Evolutionary conservation across 2,329 filamentous ascomycete species (phyloP), one percentile per base, ranked within the genome.

Genomic region (Zelopaecilomyces penicillatus): DNA sequence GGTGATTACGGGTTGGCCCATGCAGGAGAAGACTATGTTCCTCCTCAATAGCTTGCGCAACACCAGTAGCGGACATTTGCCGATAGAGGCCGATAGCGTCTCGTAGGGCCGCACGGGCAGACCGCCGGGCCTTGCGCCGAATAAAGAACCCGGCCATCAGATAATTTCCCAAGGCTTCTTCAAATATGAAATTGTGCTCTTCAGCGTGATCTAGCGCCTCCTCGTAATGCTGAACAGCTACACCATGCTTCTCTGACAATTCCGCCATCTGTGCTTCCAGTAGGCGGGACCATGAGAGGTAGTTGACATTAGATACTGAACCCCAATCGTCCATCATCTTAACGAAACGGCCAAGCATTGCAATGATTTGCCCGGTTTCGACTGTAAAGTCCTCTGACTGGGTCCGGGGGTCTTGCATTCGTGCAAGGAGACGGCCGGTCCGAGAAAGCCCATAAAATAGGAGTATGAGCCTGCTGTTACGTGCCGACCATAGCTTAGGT

Each of bases 111-210:
- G 80, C 75, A 43, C 82, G 75, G 28, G 85, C 86, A 32, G 83
- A 82, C 49, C 86, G 69, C 34, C 78, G 73, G 4, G 83, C 81
- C 9, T 76, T 75, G 49, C 75, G 72, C 10, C 85, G 72, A 43
- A 86, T 69, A 49, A 88, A 78, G 57, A 80, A 82, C 7, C 83
- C 83, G 2, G 80, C 84, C 67, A 89, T 83, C 30, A 89, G 68
- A 57, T 87, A 85, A 56, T 85, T 83, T 11, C 80, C 78, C 2
- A 88, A 69, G 0, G 82, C 85, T 59, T 89, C 83, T 48, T 90
- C 85, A 41, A 88, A 75, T 3, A 75, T 57, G 50, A 85, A 83
- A 37, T 73, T 72, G 53, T 87, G 74, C 44, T 84, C 72, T 19
- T 84, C 73, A 9, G 82, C 78, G 55, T 89, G 85, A 54, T 90